Base-by-base conservation (phyloP, 192 early-diverging fungal species). In the Mortierella claussenii region DNA sequence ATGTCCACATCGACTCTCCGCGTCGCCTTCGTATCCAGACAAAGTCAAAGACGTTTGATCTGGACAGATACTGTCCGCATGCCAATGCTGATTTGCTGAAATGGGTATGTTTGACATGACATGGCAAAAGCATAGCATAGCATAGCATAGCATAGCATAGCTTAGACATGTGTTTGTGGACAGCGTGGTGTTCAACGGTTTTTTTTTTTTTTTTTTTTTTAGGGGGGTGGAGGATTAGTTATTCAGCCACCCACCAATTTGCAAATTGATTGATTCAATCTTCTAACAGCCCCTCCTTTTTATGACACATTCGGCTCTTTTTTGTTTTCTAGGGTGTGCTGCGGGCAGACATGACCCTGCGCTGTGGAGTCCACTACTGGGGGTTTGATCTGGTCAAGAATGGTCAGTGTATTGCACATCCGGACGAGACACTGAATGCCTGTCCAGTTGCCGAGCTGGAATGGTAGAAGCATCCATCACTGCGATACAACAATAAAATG, bases 321-420 rank as follows among this genome's bases (percentile, higher is more conserved):
- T 28, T 5, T 37, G 28, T 23, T n/a, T 15, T 20, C 12, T 42
- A 76, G 73, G 73, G 73, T 5, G 73, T 76, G 1, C 42, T 76
- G 28, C 42, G 73, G 17, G 37, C 53, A n/a, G 65, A 76, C 26
- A 51, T 33, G 23, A 76, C 73, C 11, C 51, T 76, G 7, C 63
- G 73, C 4, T 76, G 73, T 47, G 73, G 73, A 11, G 73, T 76
- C 3, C 73, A 76, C 23, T 76, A 76, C 31, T 76, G 73, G 73
- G 73, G 73, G 0, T 76, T 76, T 15, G 73, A 76, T 61, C 65
- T 76, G 15, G 36, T 45, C 36, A 76, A 76, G 49, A 67, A 67
- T 13, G 73, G 73, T 34, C 73, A 76, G 24, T 76, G 73, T 30
- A 66, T 76, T 13, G 73, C 73, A 1, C 73, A 76, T 49, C 73